Evolutionary conservation across 1,284 basidiomycete genomes (phyloP).

Genomic region (Leccinum pachyderme): DNA sequence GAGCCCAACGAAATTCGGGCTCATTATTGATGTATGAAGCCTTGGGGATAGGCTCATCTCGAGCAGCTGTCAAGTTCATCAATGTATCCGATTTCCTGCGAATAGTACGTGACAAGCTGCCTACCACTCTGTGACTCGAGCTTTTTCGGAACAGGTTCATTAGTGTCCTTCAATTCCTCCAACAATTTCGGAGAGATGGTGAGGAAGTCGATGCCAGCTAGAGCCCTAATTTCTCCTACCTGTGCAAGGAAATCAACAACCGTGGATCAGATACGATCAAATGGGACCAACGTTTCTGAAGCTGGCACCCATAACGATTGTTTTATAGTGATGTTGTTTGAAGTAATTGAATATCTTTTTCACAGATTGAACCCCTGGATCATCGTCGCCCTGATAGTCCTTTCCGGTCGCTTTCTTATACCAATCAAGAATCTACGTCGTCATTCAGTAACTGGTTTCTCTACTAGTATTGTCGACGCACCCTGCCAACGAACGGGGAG

Average conservation of each 20-base stretch:
- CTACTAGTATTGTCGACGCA: conserved; percentile 39
- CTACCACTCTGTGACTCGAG: conserved; percentile 69
- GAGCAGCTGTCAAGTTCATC: conserved; percentile 42
- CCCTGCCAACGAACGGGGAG: conserved; percentile 97
- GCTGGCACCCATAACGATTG: conserved; percentile 99
- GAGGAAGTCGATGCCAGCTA: conserved; percentile 95
- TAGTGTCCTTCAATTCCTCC: conserved; percentile 85
- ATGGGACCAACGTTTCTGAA: conserved; percentile 82
- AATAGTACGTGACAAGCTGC: conserved; percentile 19
- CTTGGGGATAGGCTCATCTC: conserved; percentile 70
- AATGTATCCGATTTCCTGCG: background rate
- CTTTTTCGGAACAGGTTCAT: conserved; percentile 77
- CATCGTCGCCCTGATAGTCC: conserved; percentile 81
- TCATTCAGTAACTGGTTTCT: background rate
- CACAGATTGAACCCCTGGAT: conserved; percentile 96
- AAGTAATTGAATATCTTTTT: conserved; percentile 98
- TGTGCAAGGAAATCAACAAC: conserved; percentile 27
- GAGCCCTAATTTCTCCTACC: conserved; percentile 89
- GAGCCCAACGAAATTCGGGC: conserved; percentile 89
- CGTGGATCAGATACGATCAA: background rate
- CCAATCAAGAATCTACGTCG: conserved; percentile 84
- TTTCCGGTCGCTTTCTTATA: conserved; percentile 88
- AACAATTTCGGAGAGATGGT: conserved; percentile 91
- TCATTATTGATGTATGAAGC: conserved; percentile 89
- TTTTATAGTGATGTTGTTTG: conserved; percentile 97